Percentiles rank a stretch among this genome's conserved stretches.
Evolutionary conservation across 768 basidiomycete genomes (phyloP).

Genomic region (Leccinum subgranulosum): DNA sequence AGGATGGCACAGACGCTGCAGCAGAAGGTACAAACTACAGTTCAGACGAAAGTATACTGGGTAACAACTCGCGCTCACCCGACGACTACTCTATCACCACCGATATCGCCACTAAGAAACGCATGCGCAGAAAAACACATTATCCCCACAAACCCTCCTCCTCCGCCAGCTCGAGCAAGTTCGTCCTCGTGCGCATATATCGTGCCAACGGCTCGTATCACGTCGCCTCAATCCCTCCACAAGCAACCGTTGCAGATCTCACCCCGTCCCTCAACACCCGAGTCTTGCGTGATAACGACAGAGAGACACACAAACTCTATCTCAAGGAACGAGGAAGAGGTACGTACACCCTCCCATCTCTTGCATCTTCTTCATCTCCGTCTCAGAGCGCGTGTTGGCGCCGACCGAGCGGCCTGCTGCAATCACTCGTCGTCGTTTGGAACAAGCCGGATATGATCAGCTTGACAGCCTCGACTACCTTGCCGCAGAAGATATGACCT

Average conservation of each 20-base stretch:
- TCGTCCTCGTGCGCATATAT: constrained; percentile 72
- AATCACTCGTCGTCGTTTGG: constrained; percentile 77
- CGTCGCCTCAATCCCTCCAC: constrained; percentile 59
- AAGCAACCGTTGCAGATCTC: constrained; percentile 67
- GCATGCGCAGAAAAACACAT: constrained; percentile 25
- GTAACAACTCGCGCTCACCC: constrained; percentile 16
- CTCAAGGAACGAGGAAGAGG: constrained; percentile 75
- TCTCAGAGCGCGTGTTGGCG: constrained; percentile 76
- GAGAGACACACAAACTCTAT: constrained; percentile 67
- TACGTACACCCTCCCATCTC: constrained; percentile 28
- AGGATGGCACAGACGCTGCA: constrained; percentile 37
- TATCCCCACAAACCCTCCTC: constrained; percentile 17
- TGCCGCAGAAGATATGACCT: constrained; percentile 74
- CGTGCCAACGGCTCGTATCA: constrained; percentile 70
- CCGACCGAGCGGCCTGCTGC: constrained; percentile 80
- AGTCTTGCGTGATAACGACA: constrained; percentile 45
- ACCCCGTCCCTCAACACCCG: constrained; percentile 59
- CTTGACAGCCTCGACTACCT: constrained; percentile 77
- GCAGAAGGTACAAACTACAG: constrained; percentile 40
- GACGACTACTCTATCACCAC: constrained; percentile 13
- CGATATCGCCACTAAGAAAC: constrained; percentile 16
- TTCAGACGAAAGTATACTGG: constrained; percentile 33
- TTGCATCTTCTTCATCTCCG: not conserved
- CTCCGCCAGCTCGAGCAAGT: constrained; percentile 15
- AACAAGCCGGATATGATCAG: constrained; percentile 86